These are phyloP conservation scores for Plenodomus biglobosus DNA, from an alignment of 2,329 filamentous ascomycete species.

Conservation along the genomic window DNA sequence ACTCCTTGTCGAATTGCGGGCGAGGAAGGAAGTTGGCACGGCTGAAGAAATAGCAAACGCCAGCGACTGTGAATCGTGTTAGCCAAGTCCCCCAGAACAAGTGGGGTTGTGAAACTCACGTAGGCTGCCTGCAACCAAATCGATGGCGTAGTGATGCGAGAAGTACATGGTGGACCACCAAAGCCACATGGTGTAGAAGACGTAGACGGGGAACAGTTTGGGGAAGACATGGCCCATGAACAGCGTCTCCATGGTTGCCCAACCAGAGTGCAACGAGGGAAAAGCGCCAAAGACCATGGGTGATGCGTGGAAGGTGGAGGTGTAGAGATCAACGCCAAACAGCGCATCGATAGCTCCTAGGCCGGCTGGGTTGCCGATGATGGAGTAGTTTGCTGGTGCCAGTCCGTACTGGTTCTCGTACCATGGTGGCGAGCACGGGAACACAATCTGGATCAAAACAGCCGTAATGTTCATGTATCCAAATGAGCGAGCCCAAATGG, in stretches of 20 bases:
- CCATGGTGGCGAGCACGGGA: slow-evolving; percentile 95
- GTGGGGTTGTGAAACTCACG: slow-evolving; percentile 34
- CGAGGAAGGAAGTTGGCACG: slow-evolving; percentile 80
- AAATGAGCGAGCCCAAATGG: slow-evolving; percentile 82
- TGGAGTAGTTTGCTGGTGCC: slow-evolving; percentile 88
- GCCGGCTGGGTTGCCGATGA: slow-evolving; percentile 85
- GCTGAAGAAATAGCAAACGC: slow-evolving; percentile 77
- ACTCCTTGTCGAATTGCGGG: slow-evolving; percentile 79
- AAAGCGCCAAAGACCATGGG: slow-evolving; percentile 94
- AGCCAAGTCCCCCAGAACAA: slow-evolving; percentile 10
- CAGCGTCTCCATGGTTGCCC: slow-evolving; percentile 83
- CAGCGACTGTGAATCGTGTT: slow-evolving; percentile 54
- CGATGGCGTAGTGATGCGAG: slow-evolving; percentile 94
- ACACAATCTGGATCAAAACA: slow-evolving; percentile 83
- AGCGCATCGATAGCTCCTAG: slow-evolving; percentile 85
- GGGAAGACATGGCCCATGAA: slow-evolving; percentile 96
- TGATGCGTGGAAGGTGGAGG: slow-evolving; percentile 84
- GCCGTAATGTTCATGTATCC: slow-evolving; percentile 91
- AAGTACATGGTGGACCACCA: slow-evolving; percentile 99
- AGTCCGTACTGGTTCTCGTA: slow-evolving; percentile 93
- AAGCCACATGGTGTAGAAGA: slow-evolving; percentile 85
- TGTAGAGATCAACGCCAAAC: slow-evolving; percentile 91
- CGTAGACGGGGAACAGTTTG: slow-evolving; percentile 74
- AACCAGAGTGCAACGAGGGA: slow-evolving; percentile 87
- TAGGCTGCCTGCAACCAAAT: slow-evolving; percentile 83